A percentile compares a stretch with the other conserved stretches of the same genome.
Conservation (phyloP, 2,329 filamentous ascomycete species). For the Parastagonospora avenae region DNA sequence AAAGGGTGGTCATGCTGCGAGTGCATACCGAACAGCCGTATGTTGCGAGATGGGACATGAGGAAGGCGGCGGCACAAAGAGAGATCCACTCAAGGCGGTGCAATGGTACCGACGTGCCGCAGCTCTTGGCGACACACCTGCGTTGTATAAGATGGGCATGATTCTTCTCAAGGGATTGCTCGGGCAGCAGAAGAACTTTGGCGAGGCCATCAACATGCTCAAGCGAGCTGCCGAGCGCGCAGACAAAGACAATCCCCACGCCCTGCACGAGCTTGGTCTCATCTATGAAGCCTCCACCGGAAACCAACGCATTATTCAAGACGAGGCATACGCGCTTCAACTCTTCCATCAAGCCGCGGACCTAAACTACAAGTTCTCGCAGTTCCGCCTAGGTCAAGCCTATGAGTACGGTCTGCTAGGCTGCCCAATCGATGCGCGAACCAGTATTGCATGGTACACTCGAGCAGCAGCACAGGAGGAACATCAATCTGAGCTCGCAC, state of each 20-base stretch:
- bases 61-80: constrained; percentile 89
- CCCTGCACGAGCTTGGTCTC: constrained; percentile 81
- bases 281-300: constrained; percentile 71
- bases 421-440: constrained; percentile 78
- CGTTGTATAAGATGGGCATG: constrained; percentile 99
- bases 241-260: constrained; percentile 89
- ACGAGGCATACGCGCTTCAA: constrained; percentile 79
- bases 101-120: constrained; percentile 98
- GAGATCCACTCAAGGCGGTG: constrained; percentile 90
- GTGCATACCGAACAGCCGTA: constrained; percentile 92
- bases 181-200: constrained; percentile 80
- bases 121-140: constrained; percentile 84
- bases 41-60: constrained; percentile 97
- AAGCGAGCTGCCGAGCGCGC: constrained; percentile 90
- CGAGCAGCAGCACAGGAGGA: constrained; percentile 90
- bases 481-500: constrained; percentile 78
- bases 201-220: constrained; percentile 89
- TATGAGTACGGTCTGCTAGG: constrained; percentile 89
- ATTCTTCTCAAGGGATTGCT: constrained; percentile 91
- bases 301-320: constrained; percentile 68
- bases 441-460: constrained; percentile 93
- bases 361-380: constrained; percentile 92
- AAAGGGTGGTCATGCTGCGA: constrained; percentile 82
- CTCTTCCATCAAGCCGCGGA: constrained; percentile 86
- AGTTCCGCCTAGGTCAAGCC: constrained; percentile 84